A percentile compares a stretch with the other conserved stretches of the same genome.
phyloP scores from a whole-genome alignment of 768 basidiomycete genomes.

The Lactifluus hygrophoroides region DNA sequence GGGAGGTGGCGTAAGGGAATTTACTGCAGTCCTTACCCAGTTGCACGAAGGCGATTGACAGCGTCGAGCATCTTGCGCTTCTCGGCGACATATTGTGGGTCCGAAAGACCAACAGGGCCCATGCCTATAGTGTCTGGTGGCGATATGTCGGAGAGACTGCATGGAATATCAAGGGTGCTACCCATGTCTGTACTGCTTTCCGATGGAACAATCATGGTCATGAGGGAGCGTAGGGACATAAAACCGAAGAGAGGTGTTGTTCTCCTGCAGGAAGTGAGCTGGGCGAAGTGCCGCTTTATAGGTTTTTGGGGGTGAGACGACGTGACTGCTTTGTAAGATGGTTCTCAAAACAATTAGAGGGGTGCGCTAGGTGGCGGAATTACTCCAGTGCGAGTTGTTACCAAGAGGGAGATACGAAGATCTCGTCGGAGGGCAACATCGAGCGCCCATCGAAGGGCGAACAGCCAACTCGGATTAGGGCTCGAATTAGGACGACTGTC shows the following conservation, averaged over 20 bases:
- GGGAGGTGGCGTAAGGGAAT: not conserved
- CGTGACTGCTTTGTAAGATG: not conserved
- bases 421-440: not conserved
- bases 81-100: slow-evolving; percentile 32
- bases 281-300: not conserved
- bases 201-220: not conserved
- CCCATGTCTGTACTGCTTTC: not conserved
- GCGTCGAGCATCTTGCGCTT: slow-evolving; percentile 49
- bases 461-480: not conserved
- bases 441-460: not conserved
- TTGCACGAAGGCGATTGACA: slow-evolving; percentile 50
- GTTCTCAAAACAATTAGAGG: not conserved
- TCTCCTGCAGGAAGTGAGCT: not conserved
- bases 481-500: not conserved
- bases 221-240: not conserved
- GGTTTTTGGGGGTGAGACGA: not conserved
- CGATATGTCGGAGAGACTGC: not conserved
- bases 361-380: not conserved
- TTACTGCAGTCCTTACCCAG: slow-evolving; percentile 38
- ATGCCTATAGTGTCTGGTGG: too few species aligned
- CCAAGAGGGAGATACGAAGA: not conserved
- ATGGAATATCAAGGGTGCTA: not conserved
- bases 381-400: too few species aligned
- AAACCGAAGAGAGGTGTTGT: too few species aligned
- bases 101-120: slow-evolving; percentile 48